These are phyloP conservation scores for Hypericum androsaemum DNA, from an alignment of 345 rosid genomes.

Conservation along the genomic window DNA sequence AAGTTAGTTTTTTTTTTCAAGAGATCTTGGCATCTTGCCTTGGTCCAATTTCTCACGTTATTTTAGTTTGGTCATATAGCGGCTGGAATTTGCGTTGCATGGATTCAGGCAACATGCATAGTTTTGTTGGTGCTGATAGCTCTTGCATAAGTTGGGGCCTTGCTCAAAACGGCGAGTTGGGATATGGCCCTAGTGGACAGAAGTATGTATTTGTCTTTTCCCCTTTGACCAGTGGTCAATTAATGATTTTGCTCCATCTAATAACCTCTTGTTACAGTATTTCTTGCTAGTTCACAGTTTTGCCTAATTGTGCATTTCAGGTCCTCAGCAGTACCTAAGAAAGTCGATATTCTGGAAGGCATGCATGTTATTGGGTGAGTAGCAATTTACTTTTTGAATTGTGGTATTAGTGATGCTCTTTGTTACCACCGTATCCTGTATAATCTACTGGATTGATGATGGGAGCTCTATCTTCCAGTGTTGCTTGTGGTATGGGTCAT, in stretches of 20 bases:
- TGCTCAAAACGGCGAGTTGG: conserved; percentile 88
- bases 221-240: neutral
- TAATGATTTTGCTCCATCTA: neutral
- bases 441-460: too few relatives aligned
- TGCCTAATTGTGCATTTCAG: conserved; percentile 28
- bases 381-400: neutral
- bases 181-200: conserved; percentile 90
- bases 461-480: conserved; percentile 37
- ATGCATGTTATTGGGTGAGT: conserved; percentile 79
- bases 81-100: conserved; percentile 98
- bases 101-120: conserved; percentile 96
- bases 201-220: conserved; percentile 35
- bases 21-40: neutral
- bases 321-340: conserved; percentile 89
- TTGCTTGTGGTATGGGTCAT: conserved; percentile 80
- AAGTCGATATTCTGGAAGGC: conserved; percentile 87
- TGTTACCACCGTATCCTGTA: too few relatives aligned
- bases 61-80: conserved; percentile 24
- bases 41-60: neutral
- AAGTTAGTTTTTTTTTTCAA: conserved; percentile 1
- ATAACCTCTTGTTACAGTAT: neutral
- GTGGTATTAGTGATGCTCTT: neutral
- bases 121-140: conserved; percentile 91
- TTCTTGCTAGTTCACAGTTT: conserved; percentile 5
- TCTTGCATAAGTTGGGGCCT: conserved; percentile 99